These are phyloP conservation scores for Sclerotiophoma versabilis DNA, from an alignment of 2,329 filamentous ascomycete genomes.

Conservation along the genomic window DNA sequence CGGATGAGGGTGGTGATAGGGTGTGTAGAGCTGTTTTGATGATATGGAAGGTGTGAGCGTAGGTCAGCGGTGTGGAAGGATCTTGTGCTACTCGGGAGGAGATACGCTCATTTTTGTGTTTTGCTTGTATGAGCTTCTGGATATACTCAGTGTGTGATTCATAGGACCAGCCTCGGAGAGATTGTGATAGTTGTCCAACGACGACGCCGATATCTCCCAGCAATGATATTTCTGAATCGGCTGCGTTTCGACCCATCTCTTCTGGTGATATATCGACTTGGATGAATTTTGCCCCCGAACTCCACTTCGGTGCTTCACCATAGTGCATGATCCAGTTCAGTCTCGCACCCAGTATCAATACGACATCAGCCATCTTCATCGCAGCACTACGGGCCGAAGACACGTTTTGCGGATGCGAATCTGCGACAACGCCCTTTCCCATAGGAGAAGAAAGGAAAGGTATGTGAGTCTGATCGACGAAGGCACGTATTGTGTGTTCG, in stretches of 20 bases:
- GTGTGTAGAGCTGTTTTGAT: slow-evolving; percentile 60
- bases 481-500: slow-evolving; percentile 53
- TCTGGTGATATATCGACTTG: slow-evolving; percentile 63
- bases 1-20: slow-evolving; percentile 55
- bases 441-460: slow-evolving; percentile 66
- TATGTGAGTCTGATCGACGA: slow-evolving; percentile 58
- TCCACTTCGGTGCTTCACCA: slow-evolving; percentile 63
- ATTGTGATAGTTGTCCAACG: slow-evolving; percentile 55
- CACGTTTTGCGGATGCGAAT: slow-evolving; percentile 61
- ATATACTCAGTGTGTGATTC: slow-evolving; percentile 34
- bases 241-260: slow-evolving; percentile 61
- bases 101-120: not conserved
- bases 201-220: slow-evolving; percentile 61
- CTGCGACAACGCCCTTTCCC: slow-evolving; percentile 65
- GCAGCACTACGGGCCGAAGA: slow-evolving; percentile 63
- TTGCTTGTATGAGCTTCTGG: not conserved
- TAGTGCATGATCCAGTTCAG: slow-evolving; percentile 68
- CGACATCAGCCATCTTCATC: slow-evolving; percentile 62
- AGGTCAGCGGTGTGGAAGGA: slow-evolving; percentile 7
- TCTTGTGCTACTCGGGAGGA: slow-evolving; percentile 31
- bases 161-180: slow-evolving; percentile 56
- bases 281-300: slow-evolving; percentile 58
- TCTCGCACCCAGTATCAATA: slow-evolving; percentile 62
- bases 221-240: slow-evolving; percentile 57
- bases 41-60: slow-evolving; percentile 56